Evolutionary conservation across 2,329 filamentous ascomycete species (phyloP).

Genomic region (Beauveria rudraprayagi): DNA sequence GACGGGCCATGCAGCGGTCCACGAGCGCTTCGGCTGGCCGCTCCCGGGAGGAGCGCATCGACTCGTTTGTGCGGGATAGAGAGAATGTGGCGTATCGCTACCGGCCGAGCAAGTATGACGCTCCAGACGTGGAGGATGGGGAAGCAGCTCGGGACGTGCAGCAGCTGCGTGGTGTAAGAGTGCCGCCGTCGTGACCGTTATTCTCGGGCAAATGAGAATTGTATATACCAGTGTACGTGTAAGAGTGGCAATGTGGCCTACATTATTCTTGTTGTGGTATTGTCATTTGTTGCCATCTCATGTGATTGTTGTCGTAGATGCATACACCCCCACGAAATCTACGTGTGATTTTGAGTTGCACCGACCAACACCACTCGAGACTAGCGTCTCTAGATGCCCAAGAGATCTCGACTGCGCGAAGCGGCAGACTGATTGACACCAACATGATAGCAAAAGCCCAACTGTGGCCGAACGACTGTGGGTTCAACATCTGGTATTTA

Average conservation of each 20-base stretch:
- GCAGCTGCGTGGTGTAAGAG: neutral
- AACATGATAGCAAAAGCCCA: too few species aligned
- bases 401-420: too few species aligned
- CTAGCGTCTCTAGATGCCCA: too few species aligned
- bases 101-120: constrained; percentile 23
- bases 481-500: neutral
- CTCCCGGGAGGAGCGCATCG: constrained; percentile 59
- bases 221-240: neutral
- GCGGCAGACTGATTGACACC: neutral
- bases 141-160: neutral
- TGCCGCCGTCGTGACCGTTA: neutral
- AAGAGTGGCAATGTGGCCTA: neutral
- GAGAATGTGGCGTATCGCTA: constrained; percentile 39
- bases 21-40: constrained; percentile 44
- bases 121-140: neutral
- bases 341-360: too few species aligned
- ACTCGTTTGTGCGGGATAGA: constrained; percentile 67
- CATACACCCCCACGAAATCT: too few species aligned
- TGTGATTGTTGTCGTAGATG: neutral
- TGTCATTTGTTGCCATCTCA: too few species aligned
- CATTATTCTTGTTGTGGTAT: too few species aligned
- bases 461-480: neutral
- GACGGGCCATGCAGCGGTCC: constrained; percentile 47
- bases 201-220: neutral
- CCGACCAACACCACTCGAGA: neutral